Conservation (phyloP, 2,329 filamentous ascomycete genomes). For the Akanthomyces lecanii region DNA sequence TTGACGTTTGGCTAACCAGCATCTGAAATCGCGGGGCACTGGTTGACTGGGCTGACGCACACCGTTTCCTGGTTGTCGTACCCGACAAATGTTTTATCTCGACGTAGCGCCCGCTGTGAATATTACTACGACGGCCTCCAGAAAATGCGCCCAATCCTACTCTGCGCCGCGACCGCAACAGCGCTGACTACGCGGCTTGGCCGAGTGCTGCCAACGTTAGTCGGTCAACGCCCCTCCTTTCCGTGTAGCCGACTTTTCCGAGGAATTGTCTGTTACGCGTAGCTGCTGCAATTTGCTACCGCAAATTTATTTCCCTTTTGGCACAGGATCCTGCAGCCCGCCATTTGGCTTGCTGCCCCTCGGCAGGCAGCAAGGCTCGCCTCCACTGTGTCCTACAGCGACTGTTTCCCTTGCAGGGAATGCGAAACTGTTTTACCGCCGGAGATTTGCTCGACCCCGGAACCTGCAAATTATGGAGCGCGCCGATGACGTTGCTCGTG, state of each 20-base stretch:
- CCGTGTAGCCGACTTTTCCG: conserved; percentile 12
- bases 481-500: conserved; percentile 8
- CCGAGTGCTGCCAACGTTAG: neutral
- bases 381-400: neutral
- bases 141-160: neutral
- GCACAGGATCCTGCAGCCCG: neutral
- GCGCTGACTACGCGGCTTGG: neutral
- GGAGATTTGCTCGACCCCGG: neutral
- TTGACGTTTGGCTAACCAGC: neutral
- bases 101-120: neutral
- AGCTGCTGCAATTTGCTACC: neutral
- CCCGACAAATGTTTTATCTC: conserved; percentile 1
- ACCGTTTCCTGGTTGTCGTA: neutral
- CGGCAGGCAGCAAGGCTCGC: conserved; percentile 5
- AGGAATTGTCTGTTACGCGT: neutral
- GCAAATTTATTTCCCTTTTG: neutral
- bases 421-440: neutral
- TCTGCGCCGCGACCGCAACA: neutral
- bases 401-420: neutral
- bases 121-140: neutral
- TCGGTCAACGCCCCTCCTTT: conserved; percentile 4
- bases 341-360: neutral
- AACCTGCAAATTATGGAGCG: neutral
- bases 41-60: neutral
- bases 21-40: neutral